Conservation (phyloP, 2,329 filamentous ascomycete genomes). For the Colletotrichum gloeosporioides region DNA sequence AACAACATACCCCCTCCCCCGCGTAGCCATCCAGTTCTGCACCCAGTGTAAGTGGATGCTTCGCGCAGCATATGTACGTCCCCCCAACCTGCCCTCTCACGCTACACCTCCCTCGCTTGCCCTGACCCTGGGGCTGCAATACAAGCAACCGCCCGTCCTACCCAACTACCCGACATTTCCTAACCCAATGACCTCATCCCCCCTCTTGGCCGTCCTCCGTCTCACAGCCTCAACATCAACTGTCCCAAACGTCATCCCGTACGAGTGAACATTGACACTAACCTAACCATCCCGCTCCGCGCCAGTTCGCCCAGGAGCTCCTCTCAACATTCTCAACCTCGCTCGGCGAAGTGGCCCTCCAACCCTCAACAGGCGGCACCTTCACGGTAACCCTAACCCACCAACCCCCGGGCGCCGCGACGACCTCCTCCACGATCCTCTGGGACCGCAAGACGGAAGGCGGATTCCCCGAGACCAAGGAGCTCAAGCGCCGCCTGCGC, state of each 20-base stretch:
- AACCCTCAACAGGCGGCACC: slow-evolving; percentile 83
- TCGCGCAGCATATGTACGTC: slow-evolving; percentile 79
- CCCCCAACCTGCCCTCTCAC: background rate
- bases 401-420: slow-evolving; percentile 22
- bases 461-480: slow-evolving; percentile 93
- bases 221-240: background rate
- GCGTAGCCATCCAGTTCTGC: slow-evolving; percentile 89
- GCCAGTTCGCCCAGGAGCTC: slow-evolving; percentile 89
- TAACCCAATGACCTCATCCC: slow-evolving; percentile 3
- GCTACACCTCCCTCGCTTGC: background rate
- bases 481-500: slow-evolving; percentile 83
- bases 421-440: slow-evolving; percentile 60
- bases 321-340: slow-evolving; percentile 87
- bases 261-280: background rate
- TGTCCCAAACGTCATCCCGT: background rate
- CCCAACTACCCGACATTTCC: background rate
- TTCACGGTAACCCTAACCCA: slow-evolving; percentile 75
- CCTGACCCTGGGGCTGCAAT: background rate
- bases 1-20: slow-evolving; percentile 56
- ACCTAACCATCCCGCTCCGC: background rate
- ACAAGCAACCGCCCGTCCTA: background rate
- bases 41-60: slow-evolving; percentile 95
- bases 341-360: slow-evolving; percentile 86
- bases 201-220: background rate
- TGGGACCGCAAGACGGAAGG: slow-evolving; percentile 91